Evolutionary conservation across 2,329 filamentous ascomycete species (phyloP).

Genomic region (Fusarium sp.): DNA sequence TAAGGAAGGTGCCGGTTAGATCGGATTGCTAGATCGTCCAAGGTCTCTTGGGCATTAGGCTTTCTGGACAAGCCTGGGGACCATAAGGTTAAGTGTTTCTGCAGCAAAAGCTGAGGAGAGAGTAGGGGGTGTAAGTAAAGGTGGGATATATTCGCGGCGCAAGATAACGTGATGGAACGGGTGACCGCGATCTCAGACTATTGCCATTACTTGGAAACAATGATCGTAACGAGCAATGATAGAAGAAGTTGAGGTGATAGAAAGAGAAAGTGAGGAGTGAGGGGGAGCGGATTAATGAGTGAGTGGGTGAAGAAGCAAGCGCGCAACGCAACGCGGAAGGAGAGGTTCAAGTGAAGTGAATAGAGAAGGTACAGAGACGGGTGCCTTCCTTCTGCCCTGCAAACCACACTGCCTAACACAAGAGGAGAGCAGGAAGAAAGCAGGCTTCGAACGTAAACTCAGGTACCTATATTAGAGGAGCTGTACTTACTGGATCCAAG

Average conservation of each 20-base stretch:
- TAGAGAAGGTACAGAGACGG: slow-evolving; percentile 9
- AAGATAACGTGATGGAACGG: slow-evolving; percentile 28
- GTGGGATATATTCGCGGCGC: slow-evolving; percentile 13
- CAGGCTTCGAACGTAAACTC: neutral
- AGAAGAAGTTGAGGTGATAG: slow-evolving; percentile 8
- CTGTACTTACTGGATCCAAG: slow-evolving; percentile 7
- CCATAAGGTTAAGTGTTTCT: slow-evolving; percentile 8
- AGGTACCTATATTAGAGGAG: neutral
- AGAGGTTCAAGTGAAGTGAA: neutral
- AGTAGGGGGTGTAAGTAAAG: slow-evolving; percentile 1
- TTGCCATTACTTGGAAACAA: slow-evolving; percentile 26
- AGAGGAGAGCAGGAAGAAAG: neutral
- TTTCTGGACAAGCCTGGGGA: slow-evolving; percentile 7
- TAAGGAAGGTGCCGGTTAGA: slow-evolving; percentile 51
- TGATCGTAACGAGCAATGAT: slow-evolving; percentile 7
- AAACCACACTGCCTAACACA: neutral
- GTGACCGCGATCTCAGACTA: slow-evolving; percentile 26
- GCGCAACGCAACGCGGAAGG: slow-evolving; percentile 2
- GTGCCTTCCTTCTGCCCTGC: slow-evolving; percentile 21
- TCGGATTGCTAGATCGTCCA: slow-evolving; percentile 30
- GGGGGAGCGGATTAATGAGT: neutral
- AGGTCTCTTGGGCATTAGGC: slow-evolving; percentile 18
- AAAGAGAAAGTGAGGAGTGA: slow-evolving; percentile 13
- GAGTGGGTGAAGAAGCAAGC: slow-evolving; percentile 1
- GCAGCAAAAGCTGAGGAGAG: slow-evolving; percentile 24